These are phyloP conservation scores for Kwoniella sp. DNA, from an alignment of 768 basidiomycete species.

Conservation along the genomic window DNA sequence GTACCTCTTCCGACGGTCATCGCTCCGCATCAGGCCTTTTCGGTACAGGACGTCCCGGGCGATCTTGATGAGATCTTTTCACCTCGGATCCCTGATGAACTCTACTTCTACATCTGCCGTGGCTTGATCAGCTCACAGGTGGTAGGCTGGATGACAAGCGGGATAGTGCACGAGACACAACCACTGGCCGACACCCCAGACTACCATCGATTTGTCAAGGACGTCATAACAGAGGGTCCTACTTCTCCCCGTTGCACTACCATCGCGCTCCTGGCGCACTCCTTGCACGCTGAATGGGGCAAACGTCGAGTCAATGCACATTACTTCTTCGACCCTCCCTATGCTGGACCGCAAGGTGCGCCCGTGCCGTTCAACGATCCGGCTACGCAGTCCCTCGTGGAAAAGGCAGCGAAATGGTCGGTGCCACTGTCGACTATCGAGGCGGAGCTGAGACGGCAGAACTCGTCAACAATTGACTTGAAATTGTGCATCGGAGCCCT, in stretches of 20 bases:
- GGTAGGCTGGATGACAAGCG: slow-evolving; percentile 88
- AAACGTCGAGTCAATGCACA: slow-evolving; percentile 61
- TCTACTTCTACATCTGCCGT: slow-evolving; percentile 92
- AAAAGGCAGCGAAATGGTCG: slow-evolving; percentile 83
- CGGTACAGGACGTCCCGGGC: slow-evolving; percentile 77
- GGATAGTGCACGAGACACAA: slow-evolving; percentile 70
- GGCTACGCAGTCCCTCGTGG: slow-evolving; percentile 79
- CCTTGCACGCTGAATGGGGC: slow-evolving; percentile 74
- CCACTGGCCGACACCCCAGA: slow-evolving; percentile 92
- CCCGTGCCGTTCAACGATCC: slow-evolving; percentile 62
- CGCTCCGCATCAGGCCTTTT: slow-evolving; percentile 67
- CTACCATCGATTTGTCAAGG: slow-evolving; percentile 90
- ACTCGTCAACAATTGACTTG: slow-evolving; percentile 96
- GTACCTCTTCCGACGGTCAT: slow-evolving; percentile 60
- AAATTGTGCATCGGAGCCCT: slow-evolving; percentile 90
- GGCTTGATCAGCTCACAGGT: slow-evolving; percentile 84
- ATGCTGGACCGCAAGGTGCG: slow-evolving; percentile 73
- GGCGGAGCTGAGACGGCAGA: slow-evolving; percentile 91
- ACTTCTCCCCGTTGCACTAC: slow-evolving; percentile 89
- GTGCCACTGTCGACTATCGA: slow-evolving; percentile 80
- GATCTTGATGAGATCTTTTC: slow-evolving; percentile 96
- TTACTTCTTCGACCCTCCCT: slow-evolving; percentile 55
- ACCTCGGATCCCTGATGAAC: slow-evolving; percentile 85
- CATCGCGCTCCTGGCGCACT: slow-evolving; percentile 78
- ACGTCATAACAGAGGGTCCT: slow-evolving; percentile 89